phyloP scores from a whole-genome alignment of 805 yeast genomes.

The Naumovozyma baii region DNA sequence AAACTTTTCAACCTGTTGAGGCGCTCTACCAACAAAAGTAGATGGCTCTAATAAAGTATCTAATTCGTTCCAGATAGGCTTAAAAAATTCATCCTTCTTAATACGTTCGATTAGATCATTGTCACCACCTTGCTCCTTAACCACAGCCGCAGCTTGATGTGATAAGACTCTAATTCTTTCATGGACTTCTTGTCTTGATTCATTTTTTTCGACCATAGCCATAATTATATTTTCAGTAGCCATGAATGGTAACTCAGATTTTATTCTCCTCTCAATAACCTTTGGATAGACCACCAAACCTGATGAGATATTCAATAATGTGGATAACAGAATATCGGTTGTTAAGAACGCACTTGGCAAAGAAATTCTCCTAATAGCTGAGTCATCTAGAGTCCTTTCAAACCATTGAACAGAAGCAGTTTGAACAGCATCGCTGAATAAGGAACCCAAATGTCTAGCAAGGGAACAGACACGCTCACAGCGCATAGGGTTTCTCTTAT shows the following conservation, averaged over 20 bases:
- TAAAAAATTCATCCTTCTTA: constrained; percentile 65
- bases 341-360: constrained; percentile 94
- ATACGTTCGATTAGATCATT: constrained; percentile 90
- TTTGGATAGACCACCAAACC: constrained; percentile 97
- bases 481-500: constrained; percentile 99
- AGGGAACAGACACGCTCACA: constrained; percentile 98
- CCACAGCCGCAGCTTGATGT: constrained; percentile 95
- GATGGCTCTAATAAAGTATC: constrained; percentile 78
- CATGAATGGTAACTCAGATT: constrained; percentile 94
- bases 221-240: constrained; percentile 97
- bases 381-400: constrained; percentile 96
- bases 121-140: constrained; percentile 97
- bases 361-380: constrained; percentile 95
- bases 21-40: constrained; percentile 97
- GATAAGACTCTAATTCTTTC: constrained; percentile 94
- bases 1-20: constrained; percentile 93
- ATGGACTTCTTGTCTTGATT: constrained; percentile 95
- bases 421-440: constrained; percentile 87
- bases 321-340: constrained; percentile 84
- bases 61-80: constrained; percentile 80
- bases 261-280: constrained; percentile 94
- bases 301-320: constrained; percentile 82
- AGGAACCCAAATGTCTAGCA: constrained; percentile 87
- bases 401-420: constrained; percentile 99
- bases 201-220: constrained; percentile 99